Evolutionary conservation across 352 stramenopile genomes (phyloP).

Genomic region (Pythium grandisporangium): DNA sequence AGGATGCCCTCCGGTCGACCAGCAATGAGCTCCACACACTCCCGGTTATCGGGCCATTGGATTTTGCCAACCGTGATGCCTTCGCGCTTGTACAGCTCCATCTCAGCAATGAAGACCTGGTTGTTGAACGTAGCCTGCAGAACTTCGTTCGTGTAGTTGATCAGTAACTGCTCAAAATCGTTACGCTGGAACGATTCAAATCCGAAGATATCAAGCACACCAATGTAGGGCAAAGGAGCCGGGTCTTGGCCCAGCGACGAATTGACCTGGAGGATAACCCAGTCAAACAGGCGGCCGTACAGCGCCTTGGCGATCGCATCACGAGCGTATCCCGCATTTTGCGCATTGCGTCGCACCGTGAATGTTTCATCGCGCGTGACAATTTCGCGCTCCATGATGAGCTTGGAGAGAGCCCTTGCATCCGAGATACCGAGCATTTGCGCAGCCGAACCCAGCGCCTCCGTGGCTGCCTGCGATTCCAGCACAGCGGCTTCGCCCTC

Average conservation of each 20-base stretch:
- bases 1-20: conserved; percentile 78
- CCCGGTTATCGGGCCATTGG: conserved; percentile 87
- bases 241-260: conserved; percentile 72
- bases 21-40: conserved; percentile 87
- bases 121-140: conserved; percentile 86
- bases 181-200: conserved; percentile 89
- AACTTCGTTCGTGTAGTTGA: conserved; percentile 89
- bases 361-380: conserved; percentile 79
- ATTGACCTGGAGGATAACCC: conserved; percentile 91
- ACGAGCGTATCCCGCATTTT: conserved; percentile 81
- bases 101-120: conserved; percentile 86
- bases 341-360: conserved; percentile 67
- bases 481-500: conserved; percentile 74
- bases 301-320: conserved; percentile 92
- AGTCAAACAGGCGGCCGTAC: conserved; percentile 90
- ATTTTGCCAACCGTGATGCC: conserved; percentile 86
- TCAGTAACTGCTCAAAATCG: conserved; percentile 86
- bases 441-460: conserved; percentile 36
- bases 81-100: conserved; percentile 87
- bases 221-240: conserved; percentile 78
- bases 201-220: conserved; percentile 88
- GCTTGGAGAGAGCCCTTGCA: conserved; percentile 44
- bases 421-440: conserved; percentile 64
- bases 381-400: conserved; percentile 86
- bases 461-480: conserved; percentile 54